Percentiles rank a stretch among this genome's conserved stretches.
Conservation (phyloP, 305 asterid genomes). For the Plantago coronopus region DNA sequence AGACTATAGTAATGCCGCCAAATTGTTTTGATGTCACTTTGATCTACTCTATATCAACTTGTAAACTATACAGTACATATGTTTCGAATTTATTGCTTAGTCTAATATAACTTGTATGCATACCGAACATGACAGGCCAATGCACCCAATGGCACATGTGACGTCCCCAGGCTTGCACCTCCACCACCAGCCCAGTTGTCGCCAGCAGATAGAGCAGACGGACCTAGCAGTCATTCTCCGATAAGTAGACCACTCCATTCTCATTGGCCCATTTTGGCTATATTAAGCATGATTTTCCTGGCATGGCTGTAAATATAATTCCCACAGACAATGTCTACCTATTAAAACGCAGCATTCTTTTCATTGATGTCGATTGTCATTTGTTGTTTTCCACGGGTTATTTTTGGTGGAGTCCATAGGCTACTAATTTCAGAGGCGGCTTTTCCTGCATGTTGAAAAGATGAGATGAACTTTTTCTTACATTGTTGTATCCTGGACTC, state of each 20-base stretch:
- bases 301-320: no score
- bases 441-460: conserved; percentile 6
- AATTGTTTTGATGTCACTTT: not conserved
- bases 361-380: not conserved
- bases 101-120: not conserved
- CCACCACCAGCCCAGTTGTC: conserved; percentile 73
- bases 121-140: conserved; percentile 39
- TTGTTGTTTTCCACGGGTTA: conserved; percentile 4
- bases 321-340: no score
- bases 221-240: conserved; percentile 31
- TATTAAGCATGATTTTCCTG: no score
- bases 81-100: not conserved
- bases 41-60: not conserved
- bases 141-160: conserved; percentile 57
- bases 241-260: conserved; percentile 55
- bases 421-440: conserved; percentile 4
- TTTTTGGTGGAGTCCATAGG: conserved; percentile 1
- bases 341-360: conserved; percentile 6
- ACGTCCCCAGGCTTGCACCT: conserved; percentile 68
- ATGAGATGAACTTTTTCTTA: conserved; percentile 4
- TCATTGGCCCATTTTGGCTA: no score
- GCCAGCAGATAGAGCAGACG: conserved; percentile 18
- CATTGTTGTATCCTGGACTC: not conserved
- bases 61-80: not conserved
- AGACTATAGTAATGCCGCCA: not conserved